Base-by-base conservation (phyloP, 345 rosid species). In the Pugionium cornutum region DNA sequence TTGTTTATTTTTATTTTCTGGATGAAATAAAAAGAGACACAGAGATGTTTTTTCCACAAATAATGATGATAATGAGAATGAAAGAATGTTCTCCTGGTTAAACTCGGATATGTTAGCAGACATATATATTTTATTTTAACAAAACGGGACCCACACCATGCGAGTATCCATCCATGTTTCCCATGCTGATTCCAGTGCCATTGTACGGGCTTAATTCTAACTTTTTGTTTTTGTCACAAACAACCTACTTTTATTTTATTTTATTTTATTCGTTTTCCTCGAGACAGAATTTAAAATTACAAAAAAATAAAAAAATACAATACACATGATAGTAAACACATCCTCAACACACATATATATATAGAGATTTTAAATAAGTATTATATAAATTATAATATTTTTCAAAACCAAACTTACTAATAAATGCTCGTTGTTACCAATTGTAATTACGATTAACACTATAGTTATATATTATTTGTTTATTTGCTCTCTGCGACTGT, bases 71-170 rank as follows among this genome's bases (percentile, higher is more conserved):
- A 34, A 45, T 36, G 55, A 68, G 54, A 57, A 64, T 49, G 71
- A 72, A 72, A 62, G 58, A 72, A 34, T 34, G 4, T 72, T 28
- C 58, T 57, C 56, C 40, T 31, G 51, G 34, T 40, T 51, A 36
- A 27, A 36, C 58, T n/a, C 55, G 44, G 51, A 63, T 48, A 63
- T 36, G 40, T 36, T 36, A 18, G 18, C 18, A 18, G 18, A 18
- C 18, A 18, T 36, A 36, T 1, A 2, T 36, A 2, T 36, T 47
- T 47, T 4, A 9, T 62, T 51, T 54, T 6, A 7, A 39, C 1
- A 34, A 6, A 40, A 9, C 28, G 60, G 70, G 76, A 42, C 76
- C 76, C 76, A 57, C 53, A 56, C 18, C 18, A 18, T 18, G 18
- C 18, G 18, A 0, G 18, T 18, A 18, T 18, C 18, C 36, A 58